These are phyloP conservation scores for Talaromyces sp. DNA, from an alignment of 2,329 filamentous ascomycete species.

Conservation along the genomic window DNA sequence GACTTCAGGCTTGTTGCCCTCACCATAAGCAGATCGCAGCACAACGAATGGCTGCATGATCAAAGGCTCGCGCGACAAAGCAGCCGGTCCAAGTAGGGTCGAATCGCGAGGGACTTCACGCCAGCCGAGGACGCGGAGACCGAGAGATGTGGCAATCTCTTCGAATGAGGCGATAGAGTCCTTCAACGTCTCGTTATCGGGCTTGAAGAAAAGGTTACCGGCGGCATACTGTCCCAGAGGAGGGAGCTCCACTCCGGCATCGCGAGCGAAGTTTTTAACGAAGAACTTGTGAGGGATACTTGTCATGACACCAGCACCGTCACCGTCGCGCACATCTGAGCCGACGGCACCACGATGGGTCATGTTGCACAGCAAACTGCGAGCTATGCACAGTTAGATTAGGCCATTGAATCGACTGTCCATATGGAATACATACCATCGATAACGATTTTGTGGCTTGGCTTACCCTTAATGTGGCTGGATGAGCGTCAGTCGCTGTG, in stretches of 20 bases:
- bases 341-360: slow-evolving; percentile 98
- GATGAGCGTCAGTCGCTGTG: slow-evolving; percentile 21
- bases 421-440: slow-evolving; percentile 69
- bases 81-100: slow-evolving; percentile 84
- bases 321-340: slow-evolving; percentile 94
- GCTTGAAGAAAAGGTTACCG: slow-evolving; percentile 98
- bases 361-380: slow-evolving; percentile 98
- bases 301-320: slow-evolving; percentile 98
- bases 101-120: slow-evolving; percentile 93
- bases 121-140: slow-evolving; percentile 90
- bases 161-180: slow-evolving; percentile 91
- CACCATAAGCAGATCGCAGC: slow-evolving; percentile 76
- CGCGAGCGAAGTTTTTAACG: slow-evolving; percentile 93
- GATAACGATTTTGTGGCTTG: slow-evolving; percentile 97
- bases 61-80: slow-evolving; percentile 87
- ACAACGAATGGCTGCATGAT: slow-evolving; percentile 96
- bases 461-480: slow-evolving; percentile 93
- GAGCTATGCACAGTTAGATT: slow-evolving; percentile 53
- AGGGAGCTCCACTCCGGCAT: slow-evolving; percentile 83
- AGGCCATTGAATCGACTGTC: not conserved
- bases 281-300: slow-evolving; percentile 98
- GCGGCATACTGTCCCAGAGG: slow-evolving; percentile 90
- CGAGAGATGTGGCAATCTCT: slow-evolving; percentile 83
- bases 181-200: slow-evolving; percentile 81
- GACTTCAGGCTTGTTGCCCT: slow-evolving; percentile 70